Conservation (phyloP, 176 grass and related monocot species). For the Tillandsia leiboldiana region DNA sequence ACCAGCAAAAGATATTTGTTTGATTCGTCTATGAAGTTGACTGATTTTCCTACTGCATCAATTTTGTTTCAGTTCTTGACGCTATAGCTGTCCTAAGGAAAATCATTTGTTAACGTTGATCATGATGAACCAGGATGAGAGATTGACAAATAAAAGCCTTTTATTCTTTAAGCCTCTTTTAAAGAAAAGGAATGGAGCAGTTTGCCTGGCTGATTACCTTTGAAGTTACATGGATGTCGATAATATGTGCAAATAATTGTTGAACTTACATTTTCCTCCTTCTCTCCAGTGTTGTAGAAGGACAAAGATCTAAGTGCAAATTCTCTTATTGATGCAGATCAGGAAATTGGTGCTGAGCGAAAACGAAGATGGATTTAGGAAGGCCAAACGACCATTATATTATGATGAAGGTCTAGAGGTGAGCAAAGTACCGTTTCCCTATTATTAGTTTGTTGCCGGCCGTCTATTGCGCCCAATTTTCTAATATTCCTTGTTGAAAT, state of each 20-base stretch:
- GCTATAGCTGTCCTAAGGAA: no score
- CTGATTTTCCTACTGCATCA: no score
- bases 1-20: no score
- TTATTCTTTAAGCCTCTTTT: no score
- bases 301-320: neutral
- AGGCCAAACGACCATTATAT: slow-evolving; percentile 21
- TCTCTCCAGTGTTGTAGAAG: neutral
- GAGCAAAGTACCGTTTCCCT: neutral
- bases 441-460: neutral
- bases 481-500: neutral
- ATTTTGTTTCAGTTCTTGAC: no score
- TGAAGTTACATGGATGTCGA: no score
- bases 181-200: no score
- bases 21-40: no score
- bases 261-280: neutral
- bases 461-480: neutral
- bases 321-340: slow-evolving; percentile 29
- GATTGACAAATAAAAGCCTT: no score
- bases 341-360: slow-evolving; percentile 54
- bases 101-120: no score
- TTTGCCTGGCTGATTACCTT: no score
- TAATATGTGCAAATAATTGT: neutral
- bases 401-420: slow-evolving; percentile 62
- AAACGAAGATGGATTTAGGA: slow-evolving; percentile 38
- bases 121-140: no score